Evolutionary conservation across 306 rosid species (phyloP), one percentile per base, ranked within the genome.

Genomic region (Malus sylvestris): DNA sequence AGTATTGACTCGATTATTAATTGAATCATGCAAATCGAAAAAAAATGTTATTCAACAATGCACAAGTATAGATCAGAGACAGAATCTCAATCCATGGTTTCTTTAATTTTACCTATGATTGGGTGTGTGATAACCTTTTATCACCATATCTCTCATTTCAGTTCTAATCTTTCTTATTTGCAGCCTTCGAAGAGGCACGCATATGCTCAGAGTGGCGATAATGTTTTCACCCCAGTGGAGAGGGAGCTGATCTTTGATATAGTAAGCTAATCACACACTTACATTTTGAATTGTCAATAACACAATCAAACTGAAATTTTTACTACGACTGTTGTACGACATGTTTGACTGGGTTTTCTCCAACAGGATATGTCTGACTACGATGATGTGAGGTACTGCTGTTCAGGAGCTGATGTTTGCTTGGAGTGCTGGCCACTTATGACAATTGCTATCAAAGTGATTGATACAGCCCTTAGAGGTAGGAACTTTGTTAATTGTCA

Each of bases 391-490:
- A 89, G 97, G 74, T 95, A 89, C 87, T 95, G 99, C 87, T 95
- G 99, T 82, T 83, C 96, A 4, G 97, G 99, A 72, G 99, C 99
- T 82, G 97, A 92, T 53, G 91, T 92, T 77, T 95, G 97, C 86
- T 81, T 92, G 87, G 78, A 88, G 60, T 95, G 99, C 84, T 95
- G 99, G 99, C 97, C 97, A 3, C 83, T 95, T 68, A 95, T 95
- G 99, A 95, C 98, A 30, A 79, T 88, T 82, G 93, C 93, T 68
- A 86, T 92, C 86, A 92, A 95, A 89, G 97, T 95, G 80, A 85
- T 92, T 15, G 90, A 92, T 85, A 61, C 90, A 69, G 65, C 93
- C 77, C 91, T 92, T 63, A 84, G 97, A 92, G 97, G 98, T 95
- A 76, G 72, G 77, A 40, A 7, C 16, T 46, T 14, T 57, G 69